Evolutionary conservation across 495 filamentous ascomycete species (phyloP).

Genomic region (Hypoxylon trugodes): DNA sequence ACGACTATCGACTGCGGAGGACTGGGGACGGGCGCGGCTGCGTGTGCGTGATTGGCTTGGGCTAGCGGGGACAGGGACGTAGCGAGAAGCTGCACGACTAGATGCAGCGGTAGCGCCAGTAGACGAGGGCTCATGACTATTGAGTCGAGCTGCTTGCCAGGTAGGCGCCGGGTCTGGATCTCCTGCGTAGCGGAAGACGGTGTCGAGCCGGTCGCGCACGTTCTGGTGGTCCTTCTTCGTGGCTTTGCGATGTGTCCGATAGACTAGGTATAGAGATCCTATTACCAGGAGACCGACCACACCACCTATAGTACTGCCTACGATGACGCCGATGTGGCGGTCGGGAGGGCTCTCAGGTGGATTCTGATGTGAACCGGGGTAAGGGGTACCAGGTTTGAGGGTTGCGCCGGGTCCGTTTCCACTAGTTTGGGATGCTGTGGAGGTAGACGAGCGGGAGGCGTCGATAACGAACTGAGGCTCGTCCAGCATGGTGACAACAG

Average conservation of each 20-base stretch:
- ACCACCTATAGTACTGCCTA: constrained; percentile 16
- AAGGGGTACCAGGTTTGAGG: not conserved
- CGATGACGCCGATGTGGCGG: not conserved
- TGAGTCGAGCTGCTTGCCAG: not conserved
- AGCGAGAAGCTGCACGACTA: not conserved
- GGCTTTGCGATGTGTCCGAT: not conserved
- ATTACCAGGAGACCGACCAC: not conserved
- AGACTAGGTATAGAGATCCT: not conserved
- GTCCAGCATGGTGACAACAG: constrained; percentile 43
- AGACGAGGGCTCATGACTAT: not conserved
- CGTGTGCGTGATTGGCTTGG: not conserved
- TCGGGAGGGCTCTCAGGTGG: not conserved
- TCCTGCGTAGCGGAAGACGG: not conserved
- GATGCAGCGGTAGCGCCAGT: no score
- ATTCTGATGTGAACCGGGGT: not conserved
- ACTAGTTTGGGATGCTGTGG: not conserved
- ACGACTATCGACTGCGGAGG: no score
- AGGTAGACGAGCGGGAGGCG: constrained; percentile 6
- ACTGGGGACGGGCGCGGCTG: no score
- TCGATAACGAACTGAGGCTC: constrained; percentile 44
- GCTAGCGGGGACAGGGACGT: no score
- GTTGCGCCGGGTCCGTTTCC: not conserved
- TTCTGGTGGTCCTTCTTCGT: not conserved
- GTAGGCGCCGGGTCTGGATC: not conserved
- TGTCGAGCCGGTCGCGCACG: not conserved